phyloP scores from a whole-genome alignment of 495 filamentous ascomycete genomes.

The Penicillium simplicissimum region DNA sequence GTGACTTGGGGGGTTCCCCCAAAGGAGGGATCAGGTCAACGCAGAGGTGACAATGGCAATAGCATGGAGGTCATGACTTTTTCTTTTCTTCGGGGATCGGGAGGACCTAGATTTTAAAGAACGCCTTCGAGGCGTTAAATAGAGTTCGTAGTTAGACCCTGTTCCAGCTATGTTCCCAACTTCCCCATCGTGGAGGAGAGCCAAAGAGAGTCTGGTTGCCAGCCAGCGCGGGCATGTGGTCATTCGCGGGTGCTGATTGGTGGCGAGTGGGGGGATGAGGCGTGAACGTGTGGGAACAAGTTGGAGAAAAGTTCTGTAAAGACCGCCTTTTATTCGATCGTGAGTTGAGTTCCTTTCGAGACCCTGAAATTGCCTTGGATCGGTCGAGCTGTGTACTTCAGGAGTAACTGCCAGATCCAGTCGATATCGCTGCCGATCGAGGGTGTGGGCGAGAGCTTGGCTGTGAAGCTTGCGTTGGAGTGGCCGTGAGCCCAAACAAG shows the following conservation, averaged over 20 bases:
- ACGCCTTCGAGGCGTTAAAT: background rate
- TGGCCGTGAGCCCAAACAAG: too few species aligned
- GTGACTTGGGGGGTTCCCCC: conserved; percentile 9
- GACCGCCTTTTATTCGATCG: too few species aligned
- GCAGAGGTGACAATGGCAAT: background rate
- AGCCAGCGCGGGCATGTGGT: conserved; percentile 10
- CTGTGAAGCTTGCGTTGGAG: background rate
- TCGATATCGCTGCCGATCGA: background rate
- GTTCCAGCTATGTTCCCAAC: too few species aligned
- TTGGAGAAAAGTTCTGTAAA: too few species aligned
- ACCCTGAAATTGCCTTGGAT: too few species aligned
- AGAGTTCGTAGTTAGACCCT: background rate
- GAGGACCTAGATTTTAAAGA: background rate
- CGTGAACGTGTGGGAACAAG: background rate
- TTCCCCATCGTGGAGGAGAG: background rate
- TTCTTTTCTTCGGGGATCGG: background rate
- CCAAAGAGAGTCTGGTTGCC: background rate
- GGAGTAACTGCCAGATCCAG: background rate
- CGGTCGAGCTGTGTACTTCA: too few species aligned
- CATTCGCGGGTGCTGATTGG: conserved; percentile 2
- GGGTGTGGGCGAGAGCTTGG: background rate
- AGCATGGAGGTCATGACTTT: conserved; percentile 6
- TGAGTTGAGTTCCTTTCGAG: too few species aligned
- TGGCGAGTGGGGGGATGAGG: background rate
- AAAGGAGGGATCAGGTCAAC: background rate